Conservation (phyloP, 331 rosid genomes). For the Malus hybrid region DNA sequence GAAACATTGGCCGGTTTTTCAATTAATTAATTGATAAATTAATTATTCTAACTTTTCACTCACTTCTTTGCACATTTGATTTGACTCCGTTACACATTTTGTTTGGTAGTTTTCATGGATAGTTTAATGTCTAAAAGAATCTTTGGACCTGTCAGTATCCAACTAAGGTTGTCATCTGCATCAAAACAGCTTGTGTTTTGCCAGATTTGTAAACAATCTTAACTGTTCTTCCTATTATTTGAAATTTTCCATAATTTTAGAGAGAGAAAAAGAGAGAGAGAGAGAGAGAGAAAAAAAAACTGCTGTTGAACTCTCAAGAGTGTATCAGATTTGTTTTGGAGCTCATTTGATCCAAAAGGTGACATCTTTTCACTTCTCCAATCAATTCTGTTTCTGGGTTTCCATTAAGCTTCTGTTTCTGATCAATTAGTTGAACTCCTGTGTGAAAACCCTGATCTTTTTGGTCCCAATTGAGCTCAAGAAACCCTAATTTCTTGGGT, state of each 20-base stretch:
- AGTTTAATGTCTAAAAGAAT: conserved; percentile 9
- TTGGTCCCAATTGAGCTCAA: not conserved
- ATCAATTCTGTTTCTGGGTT: conserved; percentile 10
- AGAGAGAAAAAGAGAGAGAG: not conserved
- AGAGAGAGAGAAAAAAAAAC: not conserved
- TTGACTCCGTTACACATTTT: conserved; percentile 4
- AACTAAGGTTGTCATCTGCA: conserved; percentile 36
- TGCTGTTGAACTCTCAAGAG: conserved; percentile 5
- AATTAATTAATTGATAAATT: not conserved
- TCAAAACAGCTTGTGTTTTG: conserved; percentile 35
- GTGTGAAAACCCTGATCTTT: conserved; percentile 9
- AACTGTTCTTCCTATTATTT: conserved; percentile 19
- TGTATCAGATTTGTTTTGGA: conserved; percentile 9
- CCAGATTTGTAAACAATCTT: conserved; percentile 24
- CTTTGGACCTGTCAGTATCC: conserved; percentile 26
- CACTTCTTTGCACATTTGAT: not conserved
- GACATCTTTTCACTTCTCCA: conserved; percentile 20
- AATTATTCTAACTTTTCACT: not conserved
- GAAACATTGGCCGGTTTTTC: not conserved
- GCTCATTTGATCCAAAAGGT: conserved; percentile 33
- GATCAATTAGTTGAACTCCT: conserved; percentile 14
- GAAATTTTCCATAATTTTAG: not conserved
- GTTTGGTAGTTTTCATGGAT: not conserved
- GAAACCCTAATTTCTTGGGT: not conserved
- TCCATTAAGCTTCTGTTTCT: conserved; percentile 3